phyloP scores from a whole-genome alignment of 257 asterid genomes.

The Jacaranda mimosifolia region DNA sequence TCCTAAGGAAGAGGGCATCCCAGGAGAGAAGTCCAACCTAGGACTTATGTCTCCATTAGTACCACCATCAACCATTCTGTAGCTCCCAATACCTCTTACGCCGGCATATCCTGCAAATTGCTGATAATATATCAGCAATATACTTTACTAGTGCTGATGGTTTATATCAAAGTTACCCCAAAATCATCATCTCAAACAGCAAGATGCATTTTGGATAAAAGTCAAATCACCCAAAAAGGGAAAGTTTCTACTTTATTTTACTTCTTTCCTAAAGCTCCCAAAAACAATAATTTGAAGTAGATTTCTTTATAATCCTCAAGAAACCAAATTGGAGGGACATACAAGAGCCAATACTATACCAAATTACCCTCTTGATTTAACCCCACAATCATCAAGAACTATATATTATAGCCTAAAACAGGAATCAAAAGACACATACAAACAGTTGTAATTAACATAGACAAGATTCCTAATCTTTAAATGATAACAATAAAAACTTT shows the following conservation, averaged over 20 bases:
- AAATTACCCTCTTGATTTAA: conserved; percentile 3
- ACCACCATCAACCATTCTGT: conserved; percentile 44
- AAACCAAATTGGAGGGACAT: neutral
- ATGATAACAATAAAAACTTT: conserved; percentile 16
- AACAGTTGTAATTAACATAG: neutral
- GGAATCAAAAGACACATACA: neutral
- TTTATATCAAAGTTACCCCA: neutral
- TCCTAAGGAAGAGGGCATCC: conserved; percentile 54
- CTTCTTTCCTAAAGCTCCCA: neutral
- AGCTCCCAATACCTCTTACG: conserved; percentile 46
- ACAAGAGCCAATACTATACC: conserved; percentile 7
- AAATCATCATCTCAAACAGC: neutral
- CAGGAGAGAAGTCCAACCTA: conserved; percentile 27
- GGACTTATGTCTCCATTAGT: conserved; percentile 46
- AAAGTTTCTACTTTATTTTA: neutral
- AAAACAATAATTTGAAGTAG: neutral
- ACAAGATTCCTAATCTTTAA: conserved; percentile 23
- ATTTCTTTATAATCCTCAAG: neutral
- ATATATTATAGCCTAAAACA: neutral
- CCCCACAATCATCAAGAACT: neutral
- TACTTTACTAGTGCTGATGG: neutral
- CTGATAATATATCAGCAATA: conserved; percentile 29
- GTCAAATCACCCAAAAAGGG: neutral
- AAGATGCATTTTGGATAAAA: neutral
- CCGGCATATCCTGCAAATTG: conserved; percentile 57